phyloP scores from a whole-genome alignment of 352 stramenopile species.

The Pythium chondricola region DNA sequence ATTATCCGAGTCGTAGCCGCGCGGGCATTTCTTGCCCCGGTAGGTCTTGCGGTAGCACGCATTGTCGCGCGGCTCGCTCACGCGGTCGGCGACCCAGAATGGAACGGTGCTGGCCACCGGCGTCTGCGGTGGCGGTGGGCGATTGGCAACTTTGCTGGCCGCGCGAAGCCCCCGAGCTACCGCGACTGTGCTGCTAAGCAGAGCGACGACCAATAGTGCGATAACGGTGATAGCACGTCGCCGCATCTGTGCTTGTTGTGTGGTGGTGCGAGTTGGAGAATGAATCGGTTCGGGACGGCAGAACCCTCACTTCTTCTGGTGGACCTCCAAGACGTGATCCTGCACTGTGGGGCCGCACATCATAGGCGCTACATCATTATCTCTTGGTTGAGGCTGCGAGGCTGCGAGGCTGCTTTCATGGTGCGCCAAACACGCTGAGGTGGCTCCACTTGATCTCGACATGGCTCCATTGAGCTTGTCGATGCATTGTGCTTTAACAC shows the following conservation, averaged over 20 bases:
- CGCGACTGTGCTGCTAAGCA: background rate
- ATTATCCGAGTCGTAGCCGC: slow-evolving; percentile 44
- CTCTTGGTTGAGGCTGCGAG: no score
- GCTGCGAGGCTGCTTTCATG: no score
- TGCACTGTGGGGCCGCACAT: no score
- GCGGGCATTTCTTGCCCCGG: slow-evolving; percentile 24
- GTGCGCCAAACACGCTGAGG: no score
- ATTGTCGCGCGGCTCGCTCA: slow-evolving; percentile 22
- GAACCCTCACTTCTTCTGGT: no score
- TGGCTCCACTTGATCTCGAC: no score
- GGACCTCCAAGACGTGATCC: no score
- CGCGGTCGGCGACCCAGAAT: slow-evolving; percentile 26
- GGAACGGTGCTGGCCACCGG: background rate
- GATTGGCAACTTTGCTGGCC: background rate
- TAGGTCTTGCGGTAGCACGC: slow-evolving; percentile 52
- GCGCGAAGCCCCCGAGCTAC: no score
- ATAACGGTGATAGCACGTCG: background rate
- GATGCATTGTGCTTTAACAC: no score
- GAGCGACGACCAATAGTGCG: background rate
- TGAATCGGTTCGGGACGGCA: background rate
- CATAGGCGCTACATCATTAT: no score
- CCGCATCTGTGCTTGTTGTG: background rate
- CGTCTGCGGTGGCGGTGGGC: background rate
- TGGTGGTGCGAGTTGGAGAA: background rate
- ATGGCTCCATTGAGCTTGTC: no score